Evolutionary conservation across 2,329 filamentous ascomycete genomes (phyloP), one percentile per base, ranked within the genome.

Genomic region (Metarhizium anisopliae): DNA sequence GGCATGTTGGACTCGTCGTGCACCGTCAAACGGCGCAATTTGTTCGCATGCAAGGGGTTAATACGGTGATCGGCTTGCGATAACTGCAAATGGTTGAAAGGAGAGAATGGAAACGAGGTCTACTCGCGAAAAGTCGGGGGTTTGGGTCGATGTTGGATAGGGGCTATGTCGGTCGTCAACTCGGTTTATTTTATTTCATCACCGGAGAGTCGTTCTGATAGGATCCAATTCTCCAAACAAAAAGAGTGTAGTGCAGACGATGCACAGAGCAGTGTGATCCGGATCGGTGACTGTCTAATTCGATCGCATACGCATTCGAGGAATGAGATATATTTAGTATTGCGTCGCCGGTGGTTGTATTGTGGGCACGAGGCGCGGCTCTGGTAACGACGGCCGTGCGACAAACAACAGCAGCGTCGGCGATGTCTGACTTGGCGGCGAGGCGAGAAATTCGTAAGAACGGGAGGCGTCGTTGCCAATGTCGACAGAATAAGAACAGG

Each of bases 1-100:
- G 77, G 70, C 81, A 85, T 85, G 42, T 14, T 60, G 18, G 53
- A 25, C 20, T 50, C 20, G 55, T 56, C 51, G 47, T 53, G 51
- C 56, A 59, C 57, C 54, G 55, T 54, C 32, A 54, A 38, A 45
- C 57, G 50, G 54, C 35, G 51, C 56, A 47, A 25, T 29, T 30
- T 35, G 29, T 47, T 57, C 51, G 58, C 58, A 59, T 60, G 30
- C 32, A 52, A 58, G 57, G 36, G 3, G 29, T 29, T 32, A 11
- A n/a, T n/a, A 36, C 35, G 43, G 16, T n/a, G 42, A n/a, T 38
- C 49, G 49, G 16, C 16, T 11, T 35, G 30, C 50, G 32, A 20
- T 36, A 51, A n/a, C 32, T 6, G 16, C 11, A 14, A n/a, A 18
- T n/a, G 20, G 25, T 11, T 42, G 10, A 14, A 25, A 18, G 3